Evolutionary conservation across 352 stramenopile species (phyloP).

Genomic region (Phytophthora aleatoria): DNA sequence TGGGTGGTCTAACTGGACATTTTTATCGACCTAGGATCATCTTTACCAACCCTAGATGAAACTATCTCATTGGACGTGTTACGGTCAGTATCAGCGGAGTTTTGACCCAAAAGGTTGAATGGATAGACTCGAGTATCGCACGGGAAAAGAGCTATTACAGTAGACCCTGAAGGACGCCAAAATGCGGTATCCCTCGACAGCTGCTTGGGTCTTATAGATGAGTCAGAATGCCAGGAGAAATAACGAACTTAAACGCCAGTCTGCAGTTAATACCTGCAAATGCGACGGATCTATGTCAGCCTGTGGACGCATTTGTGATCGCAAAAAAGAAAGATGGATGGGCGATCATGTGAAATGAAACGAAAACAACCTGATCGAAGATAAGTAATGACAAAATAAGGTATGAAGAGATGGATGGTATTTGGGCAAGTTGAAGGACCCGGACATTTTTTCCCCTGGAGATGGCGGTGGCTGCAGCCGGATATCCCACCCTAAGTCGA

Average conservation of each 20-base stretch:
- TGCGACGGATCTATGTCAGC: background rate
- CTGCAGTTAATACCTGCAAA: background rate
- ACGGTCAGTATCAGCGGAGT: background rate
- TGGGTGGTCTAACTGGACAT: background rate
- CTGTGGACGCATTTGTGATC: constrained; percentile 13
- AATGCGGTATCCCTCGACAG: constrained; percentile 15
- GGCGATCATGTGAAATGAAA: constrained; percentile 9
- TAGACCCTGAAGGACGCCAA: background rate
- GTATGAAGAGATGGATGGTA: background rate
- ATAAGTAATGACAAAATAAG: constrained; percentile 9
- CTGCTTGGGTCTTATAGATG: background rate
- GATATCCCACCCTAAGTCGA: background rate
- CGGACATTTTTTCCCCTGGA: background rate
- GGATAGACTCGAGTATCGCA: background rate
- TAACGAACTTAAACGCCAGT: background rate
- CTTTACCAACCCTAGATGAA: background rate
- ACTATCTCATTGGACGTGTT: background rate
- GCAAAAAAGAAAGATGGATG: background rate
- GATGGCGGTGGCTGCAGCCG: background rate
- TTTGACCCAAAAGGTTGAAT: background rate
- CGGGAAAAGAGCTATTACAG: background rate
- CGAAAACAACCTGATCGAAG: constrained; percentile 15
- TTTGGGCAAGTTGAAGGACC: background rate
- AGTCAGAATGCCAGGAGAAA: background rate
- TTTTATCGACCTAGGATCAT: background rate